Evolutionary conservation across 1,284 basidiomycete genomes (phyloP).

Genomic region (Sutorius eximius): DNA sequence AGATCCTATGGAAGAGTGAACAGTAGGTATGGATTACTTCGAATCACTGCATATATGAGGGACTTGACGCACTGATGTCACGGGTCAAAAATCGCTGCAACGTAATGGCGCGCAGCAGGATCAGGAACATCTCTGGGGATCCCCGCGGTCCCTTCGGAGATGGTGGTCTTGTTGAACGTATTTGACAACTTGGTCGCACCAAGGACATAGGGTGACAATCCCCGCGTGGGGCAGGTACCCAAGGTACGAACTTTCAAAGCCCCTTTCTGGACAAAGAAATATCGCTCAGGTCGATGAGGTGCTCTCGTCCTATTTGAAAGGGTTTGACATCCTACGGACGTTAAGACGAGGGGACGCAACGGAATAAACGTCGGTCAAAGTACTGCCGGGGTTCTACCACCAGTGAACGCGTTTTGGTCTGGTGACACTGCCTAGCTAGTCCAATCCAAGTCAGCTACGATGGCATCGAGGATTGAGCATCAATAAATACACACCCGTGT

Average conservation of each 20-base stretch:
- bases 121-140: background rate
- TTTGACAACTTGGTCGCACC: background rate
- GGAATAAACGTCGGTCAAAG: background rate
- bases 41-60: background rate
- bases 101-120: background rate
- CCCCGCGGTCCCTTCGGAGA: background rate
- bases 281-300: background rate
- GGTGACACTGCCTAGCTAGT: background rate
- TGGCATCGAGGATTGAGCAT: background rate
- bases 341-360: background rate
- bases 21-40: background rate
- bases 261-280: background rate
- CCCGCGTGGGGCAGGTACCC: too few relatives aligned
- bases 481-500: background rate
- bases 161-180: background rate
- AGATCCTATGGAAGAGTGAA: background rate
- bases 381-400: background rate
- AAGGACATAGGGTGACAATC: background rate
- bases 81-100: background rate
- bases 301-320: background rate
- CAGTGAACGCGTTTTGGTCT: background rate
- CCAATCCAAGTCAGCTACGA: background rate
- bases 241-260: background rate
- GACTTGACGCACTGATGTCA: background rate
- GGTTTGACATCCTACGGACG: background rate